Percentiles rank a stretch among this genome's conserved stretches.
phyloP scores from a whole-genome alignment of 2,329 filamentous ascomycete species.

The Colletotrichum siamense region DNA sequence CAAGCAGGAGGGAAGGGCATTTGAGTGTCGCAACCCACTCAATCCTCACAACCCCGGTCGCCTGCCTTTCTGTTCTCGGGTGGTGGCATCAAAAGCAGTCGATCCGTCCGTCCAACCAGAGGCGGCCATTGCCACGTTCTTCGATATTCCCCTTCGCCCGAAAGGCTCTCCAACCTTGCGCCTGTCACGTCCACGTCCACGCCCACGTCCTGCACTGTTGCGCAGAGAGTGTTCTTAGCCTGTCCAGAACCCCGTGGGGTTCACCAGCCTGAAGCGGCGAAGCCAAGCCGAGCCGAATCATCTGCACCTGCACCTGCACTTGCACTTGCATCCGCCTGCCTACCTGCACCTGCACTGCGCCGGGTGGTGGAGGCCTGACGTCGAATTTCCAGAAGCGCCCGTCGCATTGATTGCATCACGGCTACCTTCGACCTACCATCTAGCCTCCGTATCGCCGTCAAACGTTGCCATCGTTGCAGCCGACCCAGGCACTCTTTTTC shows the following conservation, averaged over 20 bases:
- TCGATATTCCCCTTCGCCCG: conserved; percentile 26
- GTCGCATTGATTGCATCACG: conserved; percentile 17
- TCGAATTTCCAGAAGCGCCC: conserved; percentile 11
- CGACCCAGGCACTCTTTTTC: neutral
- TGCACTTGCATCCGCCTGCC: neutral
- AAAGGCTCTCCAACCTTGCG: conserved; percentile 16
- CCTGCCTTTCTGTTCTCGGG: neutral
- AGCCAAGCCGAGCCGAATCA: neutral
- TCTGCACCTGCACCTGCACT: neutral
- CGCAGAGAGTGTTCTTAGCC: neutral
- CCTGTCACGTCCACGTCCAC: neutral
- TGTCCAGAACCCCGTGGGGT: conserved; percentile 17
- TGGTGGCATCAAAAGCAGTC: conserved; percentile 24
- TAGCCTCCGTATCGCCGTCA: neutral
- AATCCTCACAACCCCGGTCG: neutral
- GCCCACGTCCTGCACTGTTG: neutral
- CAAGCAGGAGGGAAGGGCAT: neutral
- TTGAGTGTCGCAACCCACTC: neutral
- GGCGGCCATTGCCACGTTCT: conserved; percentile 16
- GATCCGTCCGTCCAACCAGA: conserved; percentile 24
- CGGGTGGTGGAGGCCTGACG: conserved; percentile 2
- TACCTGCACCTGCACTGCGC: neutral
- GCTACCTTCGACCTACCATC: neutral
- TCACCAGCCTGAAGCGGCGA: neutral
- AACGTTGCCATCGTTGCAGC: neutral